Percentiles rank a stretch among this genome's conserved stretches.
These are phyloP conservation scores for Durusdinium trenchii DNA, from an alignment of 73 alveolate genomes.

Conservation along the genomic window DNA sequence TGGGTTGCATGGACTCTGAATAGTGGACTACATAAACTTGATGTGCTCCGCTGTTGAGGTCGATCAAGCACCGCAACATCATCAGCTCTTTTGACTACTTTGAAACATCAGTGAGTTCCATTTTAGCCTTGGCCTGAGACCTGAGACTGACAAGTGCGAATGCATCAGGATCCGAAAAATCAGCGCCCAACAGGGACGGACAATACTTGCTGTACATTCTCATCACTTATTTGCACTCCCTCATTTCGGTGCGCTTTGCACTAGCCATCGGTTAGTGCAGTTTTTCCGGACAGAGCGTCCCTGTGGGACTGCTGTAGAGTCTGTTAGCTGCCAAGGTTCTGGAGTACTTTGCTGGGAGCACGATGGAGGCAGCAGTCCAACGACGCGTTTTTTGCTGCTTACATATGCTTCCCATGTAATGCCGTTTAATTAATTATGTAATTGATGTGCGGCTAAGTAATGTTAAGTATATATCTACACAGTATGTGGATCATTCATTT, in stretches of 20 bases:
- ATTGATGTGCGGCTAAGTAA: too few relatives aligned
- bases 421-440: too few relatives aligned
- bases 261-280: too few relatives aligned
- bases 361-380: slow-evolving; percentile 48
- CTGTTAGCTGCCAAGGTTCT: slow-evolving; percentile 34
- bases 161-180: background rate
- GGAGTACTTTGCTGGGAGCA: slow-evolving; percentile 48
- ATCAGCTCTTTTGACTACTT: slow-evolving; percentile 59
- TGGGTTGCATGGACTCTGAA: background rate
- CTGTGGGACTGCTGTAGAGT: too few relatives aligned
- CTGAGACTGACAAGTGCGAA: background rate
- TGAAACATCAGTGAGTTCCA: slow-evolving; percentile 51
- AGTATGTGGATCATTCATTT: too few relatives aligned
- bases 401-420: too few relatives aligned
- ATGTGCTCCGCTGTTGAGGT: background rate
- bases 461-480: too few relatives aligned
- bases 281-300: too few relatives aligned
- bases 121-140: slow-evolving; percentile 21
- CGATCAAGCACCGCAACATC: slow-evolving; percentile 65
- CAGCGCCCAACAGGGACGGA: background rate
- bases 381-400: too few relatives aligned
- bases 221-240: too few relatives aligned
- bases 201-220: too few relatives aligned
- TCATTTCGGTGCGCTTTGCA: too few relatives aligned
- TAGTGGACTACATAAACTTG: background rate